Evolutionary conservation across 1,284 basidiomycete genomes (phyloP).

Genomic region (Microbotryum lychnidis-dioicae): DNA sequence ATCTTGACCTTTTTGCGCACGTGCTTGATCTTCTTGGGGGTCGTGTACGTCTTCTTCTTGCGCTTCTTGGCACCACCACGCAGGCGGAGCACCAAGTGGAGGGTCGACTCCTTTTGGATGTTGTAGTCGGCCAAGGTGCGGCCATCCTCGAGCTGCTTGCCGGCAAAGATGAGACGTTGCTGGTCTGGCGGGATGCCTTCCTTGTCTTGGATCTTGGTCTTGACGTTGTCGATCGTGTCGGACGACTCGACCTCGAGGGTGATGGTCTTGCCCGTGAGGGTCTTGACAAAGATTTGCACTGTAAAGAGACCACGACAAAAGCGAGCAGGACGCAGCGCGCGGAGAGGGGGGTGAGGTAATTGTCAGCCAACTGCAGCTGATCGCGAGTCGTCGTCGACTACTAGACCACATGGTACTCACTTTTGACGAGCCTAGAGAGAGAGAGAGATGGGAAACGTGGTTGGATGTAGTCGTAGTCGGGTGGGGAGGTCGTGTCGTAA

Average conservation of each 20-base stretch:
- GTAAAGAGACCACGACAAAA: background rate
- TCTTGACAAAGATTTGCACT: constrained; percentile 39
- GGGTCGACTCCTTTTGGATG: constrained; percentile 42
- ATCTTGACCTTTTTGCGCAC: constrained; percentile 99
- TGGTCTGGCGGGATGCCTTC: constrained; percentile 42
- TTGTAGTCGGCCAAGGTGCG: constrained; percentile 45
- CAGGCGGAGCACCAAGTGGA: constrained; percentile 51
- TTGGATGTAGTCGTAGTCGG: too few relatives aligned
- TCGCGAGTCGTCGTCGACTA: too few relatives aligned
- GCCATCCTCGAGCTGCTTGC: constrained; percentile 45
- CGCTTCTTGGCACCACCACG: constrained; percentile 98
- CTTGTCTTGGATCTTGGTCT: constrained; percentile 44
- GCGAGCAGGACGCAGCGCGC: too few relatives aligned
- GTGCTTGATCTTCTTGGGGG: constrained; percentile 99
- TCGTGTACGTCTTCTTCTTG: constrained; percentile 96
- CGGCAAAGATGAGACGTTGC: constrained; percentile 45
- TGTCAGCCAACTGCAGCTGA: too few relatives aligned
- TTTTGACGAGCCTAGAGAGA: too few relatives aligned
- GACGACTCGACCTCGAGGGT: constrained; percentile 53
- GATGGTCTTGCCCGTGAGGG: constrained; percentile 40
- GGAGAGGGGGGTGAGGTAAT: too few relatives aligned
- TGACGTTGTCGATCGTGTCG: constrained; percentile 55
- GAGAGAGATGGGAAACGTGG: too few relatives aligned
- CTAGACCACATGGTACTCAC: too few relatives aligned
- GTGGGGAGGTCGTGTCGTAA: too few relatives aligned